Evolutionary conservation across 495 filamentous ascomycete species (phyloP).

Genomic region (Xylaria acuta): DNA sequence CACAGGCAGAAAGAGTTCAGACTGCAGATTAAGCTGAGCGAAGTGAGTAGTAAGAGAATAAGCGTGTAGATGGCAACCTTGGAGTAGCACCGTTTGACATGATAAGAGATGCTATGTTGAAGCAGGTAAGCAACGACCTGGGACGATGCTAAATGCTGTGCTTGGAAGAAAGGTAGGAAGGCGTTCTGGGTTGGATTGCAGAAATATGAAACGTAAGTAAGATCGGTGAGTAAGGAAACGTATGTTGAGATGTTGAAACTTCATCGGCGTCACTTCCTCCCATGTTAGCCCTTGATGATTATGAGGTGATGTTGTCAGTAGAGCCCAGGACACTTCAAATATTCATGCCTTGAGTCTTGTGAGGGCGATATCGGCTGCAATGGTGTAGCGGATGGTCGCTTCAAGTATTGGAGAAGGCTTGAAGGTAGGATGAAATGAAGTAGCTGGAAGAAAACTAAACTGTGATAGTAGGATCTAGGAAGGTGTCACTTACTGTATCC

Average conservation of each 20-base stretch:
- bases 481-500: background rate
- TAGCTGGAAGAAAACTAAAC: background rate
- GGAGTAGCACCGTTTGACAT: background rate
- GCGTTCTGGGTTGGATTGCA: background rate
- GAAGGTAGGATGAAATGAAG: background rate
- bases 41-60: background rate
- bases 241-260: constrained; percentile 1
- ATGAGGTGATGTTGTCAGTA: background rate
- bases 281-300: background rate
- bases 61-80: background rate
- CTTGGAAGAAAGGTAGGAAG: background rate
- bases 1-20: background rate
- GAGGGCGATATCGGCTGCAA: background rate
- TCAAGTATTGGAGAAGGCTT: background rate
- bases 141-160: background rate
- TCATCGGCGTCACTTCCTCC: background rate
- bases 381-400: background rate
- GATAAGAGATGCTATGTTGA: background rate
- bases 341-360: no score
- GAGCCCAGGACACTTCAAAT: background rate
- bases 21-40: background rate
- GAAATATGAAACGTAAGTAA: background rate
- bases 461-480: background rate
- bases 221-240: background rate
- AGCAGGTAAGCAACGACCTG: background rate